Evolutionary conservation across 768 basidiomycete genomes (phyloP), one percentile per base, ranked within the genome.

Genomic region (Baorangia bicolor): DNA sequence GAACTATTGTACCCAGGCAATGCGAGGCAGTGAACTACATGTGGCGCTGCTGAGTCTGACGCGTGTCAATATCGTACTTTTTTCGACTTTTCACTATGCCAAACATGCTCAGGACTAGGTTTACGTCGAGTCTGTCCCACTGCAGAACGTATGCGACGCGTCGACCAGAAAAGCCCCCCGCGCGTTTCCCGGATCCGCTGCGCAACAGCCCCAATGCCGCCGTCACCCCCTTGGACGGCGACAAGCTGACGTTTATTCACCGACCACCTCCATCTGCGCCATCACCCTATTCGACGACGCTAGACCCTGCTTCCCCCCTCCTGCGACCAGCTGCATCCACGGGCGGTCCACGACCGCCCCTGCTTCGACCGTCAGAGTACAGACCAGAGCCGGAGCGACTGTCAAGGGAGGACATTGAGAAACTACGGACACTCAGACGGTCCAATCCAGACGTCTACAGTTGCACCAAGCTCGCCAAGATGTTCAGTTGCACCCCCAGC

Each of bases 231-330:
- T 70, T 87, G 21, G 70, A 74, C 7, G 81, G 81, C 58, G 79
- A 81, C 53, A 75, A 79, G 56, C 70, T 92, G 52, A 89, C 89
- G 0, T 93, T 93, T 69, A 85, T 93, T 55, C 89, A 90, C 68
- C 85, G 92, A 40, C 88, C 88, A n/a, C 92, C 91, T 0, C 88
- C 91, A 1, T 83, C 87, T 11, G 81, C 85, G 11, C 87, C 88
- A 10, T 78, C 90, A 18, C 90, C 90, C 4, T 75, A 78, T 56
- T 94, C 91, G 20, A 81, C 85, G 53, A 86, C 83, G 6, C 83
- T 83, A 6, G 75, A 79, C 10, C 91, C 91, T 11, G 72, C 81
- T 7, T 94, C 91, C 0, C 88, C 92, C 0, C 76, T 93, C 5
- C 79, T 93, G 16, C 75, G 75, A 0, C 72, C 80, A 14, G 65